Evolutionary conservation across 1,284 basidiomycete species (phyloP), one percentile per base, ranked within the genome.

Genomic region (Pascua sp.): DNA sequence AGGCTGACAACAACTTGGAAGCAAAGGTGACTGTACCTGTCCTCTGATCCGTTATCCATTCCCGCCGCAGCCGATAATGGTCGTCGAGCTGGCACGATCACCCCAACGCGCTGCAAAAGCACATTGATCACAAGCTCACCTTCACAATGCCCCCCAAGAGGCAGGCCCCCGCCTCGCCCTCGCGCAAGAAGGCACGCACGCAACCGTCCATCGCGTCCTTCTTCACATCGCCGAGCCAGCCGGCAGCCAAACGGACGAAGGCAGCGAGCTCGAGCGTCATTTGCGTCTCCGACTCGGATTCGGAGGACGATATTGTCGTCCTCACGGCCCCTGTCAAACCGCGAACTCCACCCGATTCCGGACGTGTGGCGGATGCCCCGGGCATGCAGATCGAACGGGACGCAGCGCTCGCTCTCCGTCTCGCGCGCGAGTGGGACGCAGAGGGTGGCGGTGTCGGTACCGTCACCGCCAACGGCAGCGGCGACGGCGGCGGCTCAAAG

Each of bases 161-260:
- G 15, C 38, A 48, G 2, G 60, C 64, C 5, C 60, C 17, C 10
- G 12, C 61, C 5, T 59, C 65, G 17, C 41, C 63, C 10, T 24
- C 49, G 13, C 59, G 46, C 11, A 59, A 59, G 47, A 49, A 55
- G 32, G 37, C 49, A 8, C 24, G 24, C 24, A 32, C 24, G 24
- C 63, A 64, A 51, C 39, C 63, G 5, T 70, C 70, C 4, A 67
- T 75, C 54, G 59, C 67, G 13, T 57, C 68, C 10, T 75, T 75
- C 70, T 75, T 75, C 60, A 55, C 67, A 3, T 70, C 72, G 2
- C 69, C 69, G 1, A 49, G 47, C 39, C 69, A 67, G 55, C 48
- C 56, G 2, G 36, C 46, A 45, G 17, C 38, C 32, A 59, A 51
- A 43, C n/a, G 11, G 11, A 36, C 47, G 41, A 5, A n/a, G 9